These are phyloP conservation scores for Xylariaceae sp. DNA, from an alignment of 2,329 filamentous ascomycete genomes.

Conservation along the genomic window DNA sequence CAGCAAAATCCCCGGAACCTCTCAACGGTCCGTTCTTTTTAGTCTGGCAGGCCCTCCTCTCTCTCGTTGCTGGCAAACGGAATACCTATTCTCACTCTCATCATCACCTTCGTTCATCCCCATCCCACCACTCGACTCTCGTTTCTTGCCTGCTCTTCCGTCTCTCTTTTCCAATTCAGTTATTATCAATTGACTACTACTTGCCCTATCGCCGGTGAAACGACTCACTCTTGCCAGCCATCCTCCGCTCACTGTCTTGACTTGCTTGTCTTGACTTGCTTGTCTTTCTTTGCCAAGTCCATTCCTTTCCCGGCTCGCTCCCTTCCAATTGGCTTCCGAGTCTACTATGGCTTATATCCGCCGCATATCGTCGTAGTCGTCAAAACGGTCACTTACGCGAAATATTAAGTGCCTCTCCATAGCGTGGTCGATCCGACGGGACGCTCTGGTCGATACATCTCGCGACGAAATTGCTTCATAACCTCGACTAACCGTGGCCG, in stretches of 20 bases:
- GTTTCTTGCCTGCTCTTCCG: slow-evolving; percentile 1
- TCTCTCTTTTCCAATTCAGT: neutral
- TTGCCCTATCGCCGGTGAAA: neutral
- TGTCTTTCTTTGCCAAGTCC: neutral
- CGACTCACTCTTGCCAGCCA: slow-evolving; percentile 12
- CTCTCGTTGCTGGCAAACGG: slow-evolving; percentile 16
- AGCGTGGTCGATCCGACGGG: slow-evolving; percentile 1
- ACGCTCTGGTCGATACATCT: neutral
- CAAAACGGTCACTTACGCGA: slow-evolving; percentile 7
- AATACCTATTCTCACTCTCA: slow-evolving; percentile 6
- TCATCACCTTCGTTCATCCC: neutral
- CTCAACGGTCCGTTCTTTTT: slow-evolving; percentile 17
- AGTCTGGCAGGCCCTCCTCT: slow-evolving; percentile 17
- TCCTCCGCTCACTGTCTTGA: neutral
- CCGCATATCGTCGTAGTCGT: neutral
- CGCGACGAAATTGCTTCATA: neutral
- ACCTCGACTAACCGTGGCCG: slow-evolving; percentile 1
- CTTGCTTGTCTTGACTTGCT: too few relatives aligned
- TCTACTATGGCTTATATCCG: slow-evolving; percentile 17
- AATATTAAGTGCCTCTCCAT: neutral
- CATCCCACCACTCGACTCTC: slow-evolving; percentile 6
- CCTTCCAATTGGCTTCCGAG: neutral
- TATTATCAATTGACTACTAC: neutral
- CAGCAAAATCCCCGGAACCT: slow-evolving; percentile 5
- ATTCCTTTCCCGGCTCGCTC: slow-evolving; percentile 16